A percentile compares a stretch with the other conserved stretches of the same genome.
These are phyloP conservation scores for Podila epicladia DNA, from an alignment of 192 early-diverging fungal genomes.

Conservation along the genomic window DNA sequence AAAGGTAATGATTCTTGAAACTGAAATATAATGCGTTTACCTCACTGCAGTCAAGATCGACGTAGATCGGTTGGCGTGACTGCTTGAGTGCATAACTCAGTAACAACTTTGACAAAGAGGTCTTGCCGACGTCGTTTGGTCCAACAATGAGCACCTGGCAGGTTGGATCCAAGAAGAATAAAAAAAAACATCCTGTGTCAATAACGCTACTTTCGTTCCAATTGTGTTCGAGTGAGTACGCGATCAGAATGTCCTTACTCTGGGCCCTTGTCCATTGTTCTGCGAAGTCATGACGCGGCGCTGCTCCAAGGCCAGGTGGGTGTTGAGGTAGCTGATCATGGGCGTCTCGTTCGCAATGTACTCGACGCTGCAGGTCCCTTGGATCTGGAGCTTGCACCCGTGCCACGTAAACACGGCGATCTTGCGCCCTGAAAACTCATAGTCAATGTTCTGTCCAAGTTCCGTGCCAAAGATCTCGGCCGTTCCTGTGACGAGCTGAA, in stretches of 20 bases:
- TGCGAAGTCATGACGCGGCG: slow-evolving; percentile 62
- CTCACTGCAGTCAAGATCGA: slow-evolving; percentile 87
- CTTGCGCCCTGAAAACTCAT: slow-evolving; percentile 87
- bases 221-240: too few species aligned
- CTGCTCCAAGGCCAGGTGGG: slow-evolving; percentile 89
- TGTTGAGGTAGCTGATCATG: slow-evolving; percentile 90
- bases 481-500: slow-evolving; percentile 74
- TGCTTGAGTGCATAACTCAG: slow-evolving; percentile 88
- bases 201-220: too few species aligned
- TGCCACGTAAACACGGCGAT: slow-evolving; percentile 93
- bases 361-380: slow-evolving; percentile 77
- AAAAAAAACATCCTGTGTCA: not conserved
- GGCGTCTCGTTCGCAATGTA: slow-evolving; percentile 97
- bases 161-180: not conserved
- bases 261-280: slow-evolving; percentile 56
- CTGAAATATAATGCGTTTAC: slow-evolving; percentile 16
- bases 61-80: slow-evolving; percentile 80
- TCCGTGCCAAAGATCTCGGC: slow-evolving; percentile 98
- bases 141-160: slow-evolving; percentile 86
- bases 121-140: slow-evolving; percentile 94
- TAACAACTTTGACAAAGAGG: slow-evolving; percentile 84
- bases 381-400: slow-evolving; percentile 76
- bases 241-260: slow-evolving; percentile 31
- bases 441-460: slow-evolving; percentile 79
- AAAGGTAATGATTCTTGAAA: not conserved